Evolutionary conservation across 2,329 filamentous ascomycete genomes (phyloP), one percentile per base, ranked within the genome.

Genomic region (Pseudonectria foliicola): DNA sequence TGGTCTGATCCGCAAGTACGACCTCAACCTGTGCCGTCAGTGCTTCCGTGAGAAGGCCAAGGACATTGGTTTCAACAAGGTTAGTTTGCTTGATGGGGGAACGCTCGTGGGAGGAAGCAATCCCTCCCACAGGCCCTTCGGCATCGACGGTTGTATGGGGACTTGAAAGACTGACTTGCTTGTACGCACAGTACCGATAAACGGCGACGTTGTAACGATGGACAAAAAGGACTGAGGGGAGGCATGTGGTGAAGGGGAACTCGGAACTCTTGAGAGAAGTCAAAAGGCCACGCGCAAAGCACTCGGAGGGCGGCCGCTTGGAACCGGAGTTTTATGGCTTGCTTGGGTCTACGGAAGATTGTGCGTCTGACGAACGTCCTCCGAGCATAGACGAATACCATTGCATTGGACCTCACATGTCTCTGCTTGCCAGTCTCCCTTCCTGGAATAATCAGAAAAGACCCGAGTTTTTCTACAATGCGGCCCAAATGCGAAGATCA

Each of bases 1-100:
- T 63, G 92, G 92, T 93, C 82, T 98, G 57, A 95, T 98, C 81
- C 89, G 92, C 77, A 98, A 98, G 77, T 98, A 98, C 76, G 90
- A 92, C 65, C 79, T 95, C 59, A 87, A 94, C 71, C 78, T 84
- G 64, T 84, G 80, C 77, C 78, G 80, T 76, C 80, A 84, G 66
- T 84, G 80, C 75, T 84, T 82, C 76, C 75, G 79, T 60, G 79
- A 83, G 73, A 82, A 82, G 73, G 67, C 76, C 52, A 67, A 75
- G 65, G 79, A 83, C 61, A 82, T 83, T 66, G 79, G 79, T 59
- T 83, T 83, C 68, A 70, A 75, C 70, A 82, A 83, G 79, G 77
- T 80, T 59, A 59, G 63, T 53, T 36, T 46, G 25, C 4, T 10
- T 26, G 30, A 15, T 8, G 5, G 25, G 13, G 25, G 14, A 24